phyloP scores from a whole-genome alignment of 495 filamentous ascomycete species.

The Tetracladium setigerum region DNA sequence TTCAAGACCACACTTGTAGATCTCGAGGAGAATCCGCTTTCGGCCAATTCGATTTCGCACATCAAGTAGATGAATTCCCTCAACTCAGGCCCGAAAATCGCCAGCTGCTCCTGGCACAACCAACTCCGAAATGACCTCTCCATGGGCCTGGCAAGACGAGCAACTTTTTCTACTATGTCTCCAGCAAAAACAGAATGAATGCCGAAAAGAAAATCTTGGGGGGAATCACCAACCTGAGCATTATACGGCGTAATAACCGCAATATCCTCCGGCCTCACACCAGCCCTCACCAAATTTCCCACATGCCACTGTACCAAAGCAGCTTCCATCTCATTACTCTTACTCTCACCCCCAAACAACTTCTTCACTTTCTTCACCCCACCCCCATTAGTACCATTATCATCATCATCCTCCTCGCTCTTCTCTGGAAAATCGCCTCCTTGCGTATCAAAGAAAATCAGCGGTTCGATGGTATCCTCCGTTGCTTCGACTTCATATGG shows the following conservation, averaged over 20 bases:
- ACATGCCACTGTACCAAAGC: slow-evolving; percentile 73
- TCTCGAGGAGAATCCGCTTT: too few species aligned
- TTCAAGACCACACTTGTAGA: too few species aligned
- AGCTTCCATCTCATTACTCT: slow-evolving; percentile 90
- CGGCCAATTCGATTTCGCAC: too few species aligned
- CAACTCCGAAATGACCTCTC: background rate
- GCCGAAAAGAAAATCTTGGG: background rate
- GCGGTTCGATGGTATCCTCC: slow-evolving; percentile 79
- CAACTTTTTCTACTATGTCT: too few species aligned
- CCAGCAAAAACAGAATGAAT: background rate
- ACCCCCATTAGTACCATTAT: slow-evolving; percentile 29
- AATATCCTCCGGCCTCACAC: slow-evolving; percentile 72
- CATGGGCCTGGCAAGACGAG: too few species aligned
- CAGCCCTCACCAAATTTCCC: slow-evolving; percentile 62
- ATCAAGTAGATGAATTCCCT: too few species aligned
- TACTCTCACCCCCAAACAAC: slow-evolving; percentile 69
- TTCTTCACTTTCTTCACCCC: slow-evolving; percentile 34
- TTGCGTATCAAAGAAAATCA: slow-evolving; percentile 95
- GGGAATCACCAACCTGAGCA: slow-evolving; percentile 55
- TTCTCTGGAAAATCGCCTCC: slow-evolving; percentile 79
- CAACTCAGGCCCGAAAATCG: too few species aligned
- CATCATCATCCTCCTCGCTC: slow-evolving; percentile 34
- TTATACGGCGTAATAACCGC: slow-evolving; percentile 96
- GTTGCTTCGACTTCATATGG: slow-evolving; percentile 72
- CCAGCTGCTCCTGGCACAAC: too few species aligned